Conservation (phyloP, 2,329 filamentous ascomycete genomes). For the Cercospora sojina region DNA sequence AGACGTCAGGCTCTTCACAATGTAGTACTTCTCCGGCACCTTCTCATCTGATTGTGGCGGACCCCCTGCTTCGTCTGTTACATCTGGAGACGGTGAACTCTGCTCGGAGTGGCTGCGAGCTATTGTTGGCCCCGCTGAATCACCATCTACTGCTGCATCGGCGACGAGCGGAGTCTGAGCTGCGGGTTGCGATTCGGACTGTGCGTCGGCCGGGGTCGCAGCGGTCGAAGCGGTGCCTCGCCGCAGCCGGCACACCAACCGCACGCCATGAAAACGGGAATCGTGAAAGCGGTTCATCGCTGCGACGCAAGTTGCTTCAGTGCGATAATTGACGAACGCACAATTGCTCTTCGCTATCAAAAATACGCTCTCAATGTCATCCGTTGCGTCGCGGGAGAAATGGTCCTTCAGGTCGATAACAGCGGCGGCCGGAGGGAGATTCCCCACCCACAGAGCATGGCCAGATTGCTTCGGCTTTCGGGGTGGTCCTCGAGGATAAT, state of each 20-base stretch:
- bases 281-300: slow-evolving; percentile 87
- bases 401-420: slow-evolving; percentile 85
- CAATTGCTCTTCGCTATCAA: slow-evolving; percentile 97
- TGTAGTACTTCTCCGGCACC: slow-evolving; percentile 76
- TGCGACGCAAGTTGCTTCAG: slow-evolving; percentile 69
- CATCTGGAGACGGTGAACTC: neutral
- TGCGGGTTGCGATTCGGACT: slow-evolving; percentile 27
- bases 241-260: slow-evolving; percentile 80
- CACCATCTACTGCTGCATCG: neutral
- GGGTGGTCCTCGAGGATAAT: slow-evolving; percentile 59
- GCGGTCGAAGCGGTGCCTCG: slow-evolving; percentile 40
- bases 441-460: slow-evolving; percentile 94
- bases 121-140: slow-evolving; percentile 26
- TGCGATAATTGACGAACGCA: slow-evolving; percentile 92
- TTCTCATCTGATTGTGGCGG: slow-evolving; percentile 29
- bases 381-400: slow-evolving; percentile 74
- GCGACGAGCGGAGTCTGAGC: slow-evolving; percentile 20
- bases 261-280: slow-evolving; percentile 80
- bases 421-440: slow-evolving; percentile 79
- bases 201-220: slow-evolving; percentile 12
- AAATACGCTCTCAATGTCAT: slow-evolving; percentile 82
- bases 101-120: slow-evolving; percentile 24
- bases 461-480: slow-evolving; percentile 69
- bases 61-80: neutral
- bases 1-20: slow-evolving; percentile 87